Percentiles rank a stretch among this genome's conserved stretches.
Evolutionary conservation across 306 rosid genomes (phyloP).

Genomic region (Betula pendula): DNA sequence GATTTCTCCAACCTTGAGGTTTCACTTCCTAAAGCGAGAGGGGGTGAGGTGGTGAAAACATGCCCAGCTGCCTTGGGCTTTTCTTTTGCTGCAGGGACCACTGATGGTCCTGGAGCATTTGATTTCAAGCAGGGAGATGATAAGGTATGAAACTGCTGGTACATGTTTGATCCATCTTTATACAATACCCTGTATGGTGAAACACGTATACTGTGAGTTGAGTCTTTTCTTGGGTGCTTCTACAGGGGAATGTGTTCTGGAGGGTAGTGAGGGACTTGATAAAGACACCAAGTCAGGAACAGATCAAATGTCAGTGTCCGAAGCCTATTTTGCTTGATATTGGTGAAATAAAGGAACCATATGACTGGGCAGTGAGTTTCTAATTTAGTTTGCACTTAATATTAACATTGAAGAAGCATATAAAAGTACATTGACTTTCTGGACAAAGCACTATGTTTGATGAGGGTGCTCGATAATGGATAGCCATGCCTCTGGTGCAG

Average conservation of each 20-base stretch:
- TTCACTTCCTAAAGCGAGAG: slow-evolving; percentile 49
- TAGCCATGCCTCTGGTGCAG: neutral
- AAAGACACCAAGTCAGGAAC: slow-evolving; percentile 69
- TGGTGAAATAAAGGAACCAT: slow-evolving; percentile 86
- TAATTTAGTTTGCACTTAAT: neutral
- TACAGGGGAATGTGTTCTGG: slow-evolving; percentile 88
- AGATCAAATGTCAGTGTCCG: slow-evolving; percentile 72
- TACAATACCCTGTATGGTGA: neutral
- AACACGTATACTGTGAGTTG: neutral
- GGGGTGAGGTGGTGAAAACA: slow-evolving; percentile 61
- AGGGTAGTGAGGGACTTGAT: slow-evolving; percentile 56
- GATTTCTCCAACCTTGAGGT: slow-evolving; percentile 82
- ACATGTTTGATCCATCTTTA: slow-evolving; percentile 5
- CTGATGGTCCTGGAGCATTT: slow-evolving; percentile 97
- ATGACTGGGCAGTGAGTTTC: slow-evolving; percentile 96
- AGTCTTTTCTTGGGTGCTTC: neutral
- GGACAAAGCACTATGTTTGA: neutral
- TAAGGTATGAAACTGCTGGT: slow-evolving; percentile 6
- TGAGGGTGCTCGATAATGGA: neutral
- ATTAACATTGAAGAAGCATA: neutral
- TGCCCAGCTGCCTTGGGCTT: slow-evolving; percentile 98
- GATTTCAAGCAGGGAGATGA: slow-evolving; percentile 85
- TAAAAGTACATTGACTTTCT: neutral
- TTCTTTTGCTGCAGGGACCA: slow-evolving; percentile 94
- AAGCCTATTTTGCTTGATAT: slow-evolving; percentile 93